Percentiles rank a stretch among this genome's conserved stretches.
Conservation (phyloP, 306 rosid species). For the Medicago truncatula region MtrunA17r5.0-ANR NC_053048.1:52176001-52176500, state of each 20-base stretch:
- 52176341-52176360: no score
- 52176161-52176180: slow-evolving; percentile 3
- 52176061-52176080: no score
- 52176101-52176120: not conserved
- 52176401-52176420: not conserved
- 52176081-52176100: not conserved
- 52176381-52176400: not conserved
- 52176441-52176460: not conserved
- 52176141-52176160: not conserved
- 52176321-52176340: not conserved
- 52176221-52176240: slow-evolving; percentile 34
- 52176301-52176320: not conserved
- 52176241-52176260: slow-evolving; percentile 26
- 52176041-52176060: no score
- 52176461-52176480: not conserved
- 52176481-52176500: not conserved
- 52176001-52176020: no score
- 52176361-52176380: no score
- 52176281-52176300: slow-evolving; percentile 36
- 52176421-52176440: not conserved
- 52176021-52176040: no score
- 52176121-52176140: slow-evolving; percentile 6
- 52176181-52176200: slow-evolving; percentile 37
- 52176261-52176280: slow-evolving; percentile 35
- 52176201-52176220: slow-evolving; percentile 45